These are phyloP conservation scores for Acanthamoeba polyphaga DNA, from an alignment of 208 protist genomes.

Conservation along the genomic window DNA sequence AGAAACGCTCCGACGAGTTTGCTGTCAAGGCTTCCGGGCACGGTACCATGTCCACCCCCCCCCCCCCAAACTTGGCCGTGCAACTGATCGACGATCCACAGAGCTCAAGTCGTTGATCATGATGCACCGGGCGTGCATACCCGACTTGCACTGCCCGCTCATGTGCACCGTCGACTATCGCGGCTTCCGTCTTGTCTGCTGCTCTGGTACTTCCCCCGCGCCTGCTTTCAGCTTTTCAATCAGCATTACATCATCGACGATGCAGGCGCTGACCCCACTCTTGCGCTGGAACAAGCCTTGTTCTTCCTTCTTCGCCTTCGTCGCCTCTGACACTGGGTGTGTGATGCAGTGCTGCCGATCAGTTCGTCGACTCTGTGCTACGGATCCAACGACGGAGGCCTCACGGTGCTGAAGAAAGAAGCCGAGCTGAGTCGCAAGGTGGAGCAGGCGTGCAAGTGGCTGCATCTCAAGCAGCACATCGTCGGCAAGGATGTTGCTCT, in stretches of 20 bases:
- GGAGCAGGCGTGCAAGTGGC: slow-evolving; percentile 23
- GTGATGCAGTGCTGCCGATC: slow-evolving; percentile 50
- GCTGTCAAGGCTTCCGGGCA: slow-evolving; percentile 71
- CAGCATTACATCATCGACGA: no score
- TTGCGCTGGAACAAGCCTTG: no score
- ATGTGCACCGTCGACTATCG: slow-evolving; percentile 68
- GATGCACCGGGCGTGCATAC: slow-evolving; percentile 47
- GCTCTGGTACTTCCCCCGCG: not conserved
- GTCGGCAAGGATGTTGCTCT: not conserved
- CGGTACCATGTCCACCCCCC: no score
- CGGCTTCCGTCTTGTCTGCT: slow-evolving; percentile 72
- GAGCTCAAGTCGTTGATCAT: slow-evolving; percentile 73
- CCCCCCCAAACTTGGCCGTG: no score
- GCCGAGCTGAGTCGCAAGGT: slow-evolving; percentile 28
- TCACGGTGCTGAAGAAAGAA: slow-evolving; percentile 13
- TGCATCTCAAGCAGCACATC: slow-evolving; percentile 38
- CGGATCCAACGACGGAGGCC: slow-evolving; percentile 62
- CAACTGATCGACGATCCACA: not conserved
- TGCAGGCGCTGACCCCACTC: no score
- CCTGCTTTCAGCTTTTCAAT: no score
- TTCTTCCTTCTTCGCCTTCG: no score
- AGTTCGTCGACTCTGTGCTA: slow-evolving; percentile 59
- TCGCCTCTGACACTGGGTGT: not conserved
- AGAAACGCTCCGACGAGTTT: slow-evolving; percentile 24
- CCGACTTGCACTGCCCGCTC: slow-evolving; percentile 46